Evolutionary conservation across 805 yeast genomes (phyloP), one percentile per base, ranked within the genome.

Genomic region (Starmerella cellae): DNA sequence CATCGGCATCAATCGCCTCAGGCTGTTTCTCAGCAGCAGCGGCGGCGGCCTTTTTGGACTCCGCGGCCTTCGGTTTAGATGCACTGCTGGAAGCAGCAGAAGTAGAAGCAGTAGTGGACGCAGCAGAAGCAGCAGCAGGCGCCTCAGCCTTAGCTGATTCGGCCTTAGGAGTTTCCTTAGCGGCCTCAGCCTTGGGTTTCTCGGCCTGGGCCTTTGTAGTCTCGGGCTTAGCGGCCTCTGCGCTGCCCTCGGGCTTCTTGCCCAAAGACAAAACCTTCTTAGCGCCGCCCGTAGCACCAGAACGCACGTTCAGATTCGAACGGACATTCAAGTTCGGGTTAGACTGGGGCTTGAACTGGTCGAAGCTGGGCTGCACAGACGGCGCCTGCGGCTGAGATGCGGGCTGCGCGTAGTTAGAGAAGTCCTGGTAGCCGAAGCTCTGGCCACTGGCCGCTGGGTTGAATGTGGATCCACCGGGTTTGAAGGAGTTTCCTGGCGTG

Each of bases 351-450:
- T 51, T 47, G 48, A 41, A 53, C 49, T 54, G 54, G 26, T 55
- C 59, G 14, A 54, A 42, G 13, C 55, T 51, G 2, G 54, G 46
- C 32, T 24, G 38, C 39, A 16, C 44, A 1, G 46, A 29, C 11
- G 33, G 27, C 18, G 38, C 34, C 16, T 32, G 23, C 5, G 18
- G 40, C 28, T 37, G 24, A 8, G 47, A 35, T 8, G 44, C 35
- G 13, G 47, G 47, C 51, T 53, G 50, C 19, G 55, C 56, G 26
- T 49, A 51, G 48, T 40, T 51, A 22, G 53, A 41, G 46, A 46
- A 54, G 45, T 48, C 55, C 43, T 54, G 51, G 53, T 46, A 54
- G 19, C 54, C 56, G 33, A 40, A 53, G 35, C 18, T 34, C 8
- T 16, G 4, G 5, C 35, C 35, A 36, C 23, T 28, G 40, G 40